Base-by-base conservation (phyloP, 2,329 filamentous ascomycete genomes). In the Fusarium piperis region DNA sequence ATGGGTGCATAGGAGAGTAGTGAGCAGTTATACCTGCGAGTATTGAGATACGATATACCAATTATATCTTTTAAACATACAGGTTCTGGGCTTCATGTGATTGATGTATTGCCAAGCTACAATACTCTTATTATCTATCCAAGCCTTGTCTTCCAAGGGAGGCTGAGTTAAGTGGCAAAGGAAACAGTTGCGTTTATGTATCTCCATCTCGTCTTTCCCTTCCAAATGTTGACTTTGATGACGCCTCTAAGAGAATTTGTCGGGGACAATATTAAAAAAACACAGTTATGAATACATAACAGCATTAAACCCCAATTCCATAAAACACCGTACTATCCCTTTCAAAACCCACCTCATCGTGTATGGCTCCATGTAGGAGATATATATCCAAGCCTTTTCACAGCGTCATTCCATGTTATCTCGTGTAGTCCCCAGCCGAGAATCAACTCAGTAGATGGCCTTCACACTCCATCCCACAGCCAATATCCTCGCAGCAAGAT, bases 41-140 rank as follows among this genome's bases (percentile, higher is more conserved):
- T 30, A 55, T 23, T 35, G 13, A 53, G 48, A 55, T 55, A 55
- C 51, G 51, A 55, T 55, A 55, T 55, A 55, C 51, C 51, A 55
- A 55, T 55, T 28, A 52, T 10, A 36, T 55, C 30, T 48, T 30
- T 30, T 6, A 55, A 55, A 32, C 30, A 6, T 28, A 55, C 10
- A 1, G 9, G 10, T 36, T 16, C 6, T n/a, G 0, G 44, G 15
- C 9, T n/a, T 46, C 2, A 6, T 28, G 41, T 26, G 6, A 6
- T 12, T 12, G 5, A 9, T 10, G 6, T 9, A 23, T 44, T 23
- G 3, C n/a, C n/a, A 39, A 6, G n/a, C n/a, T 13, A 4, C 6
- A 20, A 20, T 7, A 13, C 18, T 39, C 36, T 4, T 36, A 6
- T 11, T 18, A 11, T 3, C 12, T 1, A 6, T 39, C 12, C 36